Percentiles rank a stretch among this genome's conserved stretches.
Evolutionary conservation across 2,329 filamentous ascomycete species (phyloP).

Genomic region (Pestalotiopsis sp.): DNA sequence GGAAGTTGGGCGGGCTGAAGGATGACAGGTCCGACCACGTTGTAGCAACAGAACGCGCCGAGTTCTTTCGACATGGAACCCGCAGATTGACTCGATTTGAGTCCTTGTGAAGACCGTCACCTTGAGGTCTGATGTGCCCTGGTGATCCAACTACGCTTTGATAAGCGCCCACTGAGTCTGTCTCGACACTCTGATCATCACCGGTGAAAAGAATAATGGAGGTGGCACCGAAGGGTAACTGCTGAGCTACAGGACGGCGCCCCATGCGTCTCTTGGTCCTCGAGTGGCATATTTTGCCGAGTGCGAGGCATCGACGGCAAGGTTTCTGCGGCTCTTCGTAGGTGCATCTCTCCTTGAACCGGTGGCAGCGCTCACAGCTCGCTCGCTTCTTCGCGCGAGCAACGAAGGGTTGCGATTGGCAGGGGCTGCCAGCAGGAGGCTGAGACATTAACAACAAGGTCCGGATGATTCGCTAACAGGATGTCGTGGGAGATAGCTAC

Average conservation of each 20-base stretch:
- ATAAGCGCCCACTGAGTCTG: background rate
- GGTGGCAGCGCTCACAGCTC: conserved; percentile 14
- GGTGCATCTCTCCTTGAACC: conserved; percentile 14
- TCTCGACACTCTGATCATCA: background rate
- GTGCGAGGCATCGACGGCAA: conserved; percentile 5
- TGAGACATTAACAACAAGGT: background rate
- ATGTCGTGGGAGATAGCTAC: no score
- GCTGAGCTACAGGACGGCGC: conserved; percentile 4
- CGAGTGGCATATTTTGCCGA: conserved; percentile 8
- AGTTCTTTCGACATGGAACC: background rate
- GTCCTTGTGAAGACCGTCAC: background rate
- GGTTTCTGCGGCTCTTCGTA: background rate
- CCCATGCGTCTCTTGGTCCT: conserved; percentile 12
- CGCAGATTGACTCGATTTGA: background rate
- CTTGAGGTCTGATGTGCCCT: background rate
- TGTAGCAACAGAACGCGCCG: background rate
- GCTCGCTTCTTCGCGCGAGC: background rate
- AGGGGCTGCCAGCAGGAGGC: background rate
- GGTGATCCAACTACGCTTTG: background rate
- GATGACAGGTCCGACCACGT: background rate
- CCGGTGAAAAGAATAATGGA: conserved; percentile 6
- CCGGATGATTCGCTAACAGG: no score
- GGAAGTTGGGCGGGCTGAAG: conserved; percentile 6
- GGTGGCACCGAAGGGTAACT: conserved; percentile 5
- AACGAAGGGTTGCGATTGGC: background rate